Percentiles rank a stretch among this genome's conserved stretches.
Evolutionary conservation across 2,329 filamentous ascomycete genomes (phyloP).

Genomic region (Venturia pyrina): DNA sequence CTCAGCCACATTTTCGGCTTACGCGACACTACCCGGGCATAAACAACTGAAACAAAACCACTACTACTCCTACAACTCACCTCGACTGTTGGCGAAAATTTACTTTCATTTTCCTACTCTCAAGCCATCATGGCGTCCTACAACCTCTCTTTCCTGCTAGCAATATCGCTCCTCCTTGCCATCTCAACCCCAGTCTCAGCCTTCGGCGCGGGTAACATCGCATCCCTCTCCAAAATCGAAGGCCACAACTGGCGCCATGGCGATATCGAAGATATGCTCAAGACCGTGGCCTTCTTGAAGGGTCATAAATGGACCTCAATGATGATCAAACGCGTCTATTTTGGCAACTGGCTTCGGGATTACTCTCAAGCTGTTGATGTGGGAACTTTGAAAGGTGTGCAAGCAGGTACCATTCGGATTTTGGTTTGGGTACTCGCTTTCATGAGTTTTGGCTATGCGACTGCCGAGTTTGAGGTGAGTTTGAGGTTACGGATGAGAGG

Average conservation of each 20-base stretch:
- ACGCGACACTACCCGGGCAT: neutral
- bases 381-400: constrained; percentile 43
- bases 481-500: constrained; percentile 38
- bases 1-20: neutral
- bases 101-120: neutral
- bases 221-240: constrained; percentile 32
- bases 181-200: constrained; percentile 22
- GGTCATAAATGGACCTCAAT: constrained; percentile 34
- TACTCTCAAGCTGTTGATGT: constrained; percentile 47
- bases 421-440: constrained; percentile 46
- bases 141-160: constrained; percentile 10
- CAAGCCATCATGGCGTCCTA: constrained; percentile 11
- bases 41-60: neutral
- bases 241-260: constrained; percentile 44
- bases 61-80: neutral
- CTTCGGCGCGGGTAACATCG: constrained; percentile 41
- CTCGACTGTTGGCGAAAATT: neutral
- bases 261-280: constrained; percentile 42
- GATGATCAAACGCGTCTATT: constrained; percentile 37
- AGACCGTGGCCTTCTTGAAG: constrained; percentile 35
- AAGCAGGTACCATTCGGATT: constrained; percentile 43
- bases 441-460: constrained; percentile 48
- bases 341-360: constrained; percentile 39
- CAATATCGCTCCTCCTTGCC: constrained; percentile 14
- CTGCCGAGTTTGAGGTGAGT: constrained; percentile 40